A percentile compares a stretch with the other conserved stretches of the same genome.
Evolutionary conservation across 306 rosid genomes (phyloP).

Genomic region (Begonia loranthoides): DNA sequence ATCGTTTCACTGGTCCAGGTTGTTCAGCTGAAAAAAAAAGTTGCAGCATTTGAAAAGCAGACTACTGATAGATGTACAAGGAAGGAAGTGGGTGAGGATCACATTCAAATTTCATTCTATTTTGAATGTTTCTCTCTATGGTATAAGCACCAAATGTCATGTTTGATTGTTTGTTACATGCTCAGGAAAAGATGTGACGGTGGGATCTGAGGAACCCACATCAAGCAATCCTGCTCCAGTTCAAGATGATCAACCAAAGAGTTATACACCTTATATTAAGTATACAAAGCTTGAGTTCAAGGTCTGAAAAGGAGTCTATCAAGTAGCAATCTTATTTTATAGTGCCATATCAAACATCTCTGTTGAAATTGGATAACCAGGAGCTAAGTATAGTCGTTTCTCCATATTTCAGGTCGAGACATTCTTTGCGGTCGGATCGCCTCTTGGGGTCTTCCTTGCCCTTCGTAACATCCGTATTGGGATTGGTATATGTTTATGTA

Average conservation of each 20-base stretch:
- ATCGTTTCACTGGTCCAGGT: conserved; percentile 36
- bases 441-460: conserved; percentile 95
- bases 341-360: too few relatives aligned
- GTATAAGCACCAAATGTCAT: background rate
- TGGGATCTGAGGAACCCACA: conserved; percentile 26
- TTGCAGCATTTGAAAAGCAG: conserved; percentile 42
- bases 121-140: conserved; percentile 7
- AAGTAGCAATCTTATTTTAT: background rate
- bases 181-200: conserved; percentile 25
- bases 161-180: conserved; percentile 7
- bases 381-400: too few relatives aligned
- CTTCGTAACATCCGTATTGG: conserved; percentile 89
- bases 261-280: conserved; percentile 59
- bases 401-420: conserved; percentile 62
- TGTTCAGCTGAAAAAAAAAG: conserved; percentile 44
- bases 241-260: conserved; percentile 35
- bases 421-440: conserved; percentile 97
- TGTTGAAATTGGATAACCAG: too few relatives aligned
- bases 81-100: conserved; percentile 40
- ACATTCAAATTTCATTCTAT: conserved; percentile 9
- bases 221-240: conserved; percentile 21
- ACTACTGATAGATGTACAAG: conserved; percentile 15
- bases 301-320: conserved; percentile 27
- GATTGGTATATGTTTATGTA: conserved; percentile 36
- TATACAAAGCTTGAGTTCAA: conserved; percentile 82